Evolutionary conservation across 805 yeast species (phyloP), one percentile per base, ranked within the genome.

Genomic region (Metschnikowia koreensis): DNA sequence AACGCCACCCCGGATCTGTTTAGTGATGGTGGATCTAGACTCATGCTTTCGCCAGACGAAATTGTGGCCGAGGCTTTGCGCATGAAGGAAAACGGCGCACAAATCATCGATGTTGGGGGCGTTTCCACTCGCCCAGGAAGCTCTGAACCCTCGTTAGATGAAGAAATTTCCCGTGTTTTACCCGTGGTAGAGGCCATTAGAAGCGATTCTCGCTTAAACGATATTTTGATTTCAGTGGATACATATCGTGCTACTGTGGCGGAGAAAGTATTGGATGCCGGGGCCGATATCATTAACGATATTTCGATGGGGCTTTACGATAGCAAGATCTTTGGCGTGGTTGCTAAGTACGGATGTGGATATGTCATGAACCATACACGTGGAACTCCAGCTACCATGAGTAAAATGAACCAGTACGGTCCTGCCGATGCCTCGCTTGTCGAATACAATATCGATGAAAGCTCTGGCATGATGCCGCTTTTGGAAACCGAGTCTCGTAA

Each of bases 1-100:
- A 94, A 94, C 62, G 79, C 87, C 17, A 94, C 99, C 0, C 97
- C 97, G 0, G 97, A 94, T 67, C 91, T 97, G 1, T 94, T 94
- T 65, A 88, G 96, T 41, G 99, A 94, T 67, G 98, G 97, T 1
- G 90, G 94, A 0, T 63, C 63, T 15, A 55, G 60, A 38, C 58
- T 40, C 45, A 63, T 73, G 31, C 43, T 53, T 38, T 61, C 72
- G 1, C 63, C 73, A 7, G 76, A 69, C 0, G 67, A 68, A 10
- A 75, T 83, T 1, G 63, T 85, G 28, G 62, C 60, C 0, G 69
- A 72, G 26, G 87, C 86, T 0, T 64, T 68, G 39, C 56, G 67
- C 38, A 77, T 88, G 76, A 76, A 82, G 6, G 60, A 66, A 0
- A 70, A 77, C 22, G 91, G 89, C 1, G 89, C 91, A n/a, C 74